Base-by-base conservation (phyloP, 495 filamentous ascomycete genomes). In the Durotheca rogersii region DNA sequence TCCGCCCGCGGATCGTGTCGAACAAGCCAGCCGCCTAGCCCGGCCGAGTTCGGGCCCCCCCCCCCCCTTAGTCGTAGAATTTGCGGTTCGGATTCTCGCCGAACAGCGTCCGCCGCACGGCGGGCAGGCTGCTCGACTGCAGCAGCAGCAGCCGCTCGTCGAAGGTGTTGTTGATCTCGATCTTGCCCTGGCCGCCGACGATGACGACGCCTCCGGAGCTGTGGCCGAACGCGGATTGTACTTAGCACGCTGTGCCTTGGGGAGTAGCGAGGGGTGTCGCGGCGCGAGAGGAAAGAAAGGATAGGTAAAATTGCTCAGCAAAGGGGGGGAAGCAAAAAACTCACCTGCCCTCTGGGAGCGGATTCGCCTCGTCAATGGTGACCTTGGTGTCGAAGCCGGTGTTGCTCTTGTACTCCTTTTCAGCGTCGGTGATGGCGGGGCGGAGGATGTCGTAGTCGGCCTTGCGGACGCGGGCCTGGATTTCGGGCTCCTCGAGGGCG, bases 81-180 rank as follows among this genome's bases (percentile, higher is more conserved):
- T 81, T 93, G 51, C 94, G 82, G 78, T 96, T 96, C 39, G 80
- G 76, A 73, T 97, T 97, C 72, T 86, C 81, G 32, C 94, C 94
- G 62, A 97, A 97, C 30, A 99, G 73, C 2, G 81, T 85, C 66
- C 86, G 79, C 53, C 94, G 81, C 55, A 99, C 83, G 23, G 83
- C 83, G 9, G 94, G 94, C 31, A 97, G 78, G 19, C 87, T 88
- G 58, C 87, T 88, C 44, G 82, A 82, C 67, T 92, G 83, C 30
- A 96, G 80, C 45, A 97, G 73, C 51, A 82, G 83, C 69, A 99
- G 74, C 44, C 94, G 83, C 65, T 95, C 87, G 59, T 97, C 94
- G 38, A 97, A 84, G 18, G 93, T 97, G 72, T 99, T 96, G 81
- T 96, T 90, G 67, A 99, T 95, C 56, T 95, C 89, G 68, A 99